Evolutionary conservation across 495 filamentous ascomycete genomes (phyloP).

Genomic region (Pyrenopolyporus hunteri): DNA sequence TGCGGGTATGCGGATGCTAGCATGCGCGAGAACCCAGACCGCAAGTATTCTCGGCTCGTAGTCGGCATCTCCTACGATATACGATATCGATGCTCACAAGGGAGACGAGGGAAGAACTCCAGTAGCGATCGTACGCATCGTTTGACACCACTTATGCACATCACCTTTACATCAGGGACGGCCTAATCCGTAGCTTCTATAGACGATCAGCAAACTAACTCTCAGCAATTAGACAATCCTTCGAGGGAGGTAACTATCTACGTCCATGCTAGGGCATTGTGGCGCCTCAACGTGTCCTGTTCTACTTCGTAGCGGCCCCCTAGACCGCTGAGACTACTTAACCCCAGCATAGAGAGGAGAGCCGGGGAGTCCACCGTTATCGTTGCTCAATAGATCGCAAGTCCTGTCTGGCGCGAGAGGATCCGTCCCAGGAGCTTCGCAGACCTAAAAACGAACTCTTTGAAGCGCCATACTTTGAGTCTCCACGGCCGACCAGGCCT

Average conservation of each 20-base stretch:
- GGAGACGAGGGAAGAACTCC: not conserved
- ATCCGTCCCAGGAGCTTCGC: slow-evolving; percentile 4
- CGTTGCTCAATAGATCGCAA: slow-evolving; percentile 12
- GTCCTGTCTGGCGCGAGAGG: not conserved
- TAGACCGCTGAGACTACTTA: slow-evolving; percentile 1
- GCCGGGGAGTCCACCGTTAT: slow-evolving; percentile 1
- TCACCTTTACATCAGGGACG: slow-evolving; percentile 26
- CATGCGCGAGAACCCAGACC: slow-evolving; percentile 16
- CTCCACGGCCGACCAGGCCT: slow-evolving; percentile 11
- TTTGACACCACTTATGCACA: slow-evolving; percentile 23
- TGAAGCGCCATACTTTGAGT: not conserved
- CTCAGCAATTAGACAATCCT: too few relatives aligned
- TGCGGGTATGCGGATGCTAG: slow-evolving; percentile 28
- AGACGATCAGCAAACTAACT: slow-evolving; percentile 12
- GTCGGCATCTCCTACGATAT: slow-evolving; percentile 27
- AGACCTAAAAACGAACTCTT: slow-evolving; percentile 9
- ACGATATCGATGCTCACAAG: slow-evolving; percentile 18
- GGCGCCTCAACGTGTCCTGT: slow-evolving; percentile 2
- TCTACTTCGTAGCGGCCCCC: slow-evolving; percentile 2
- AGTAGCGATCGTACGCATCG: slow-evolving; percentile 10
- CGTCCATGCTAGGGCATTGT: not conserved
- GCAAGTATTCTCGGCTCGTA: slow-evolving; percentile 28
- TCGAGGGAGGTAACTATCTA: too few relatives aligned
- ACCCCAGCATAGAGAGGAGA: slow-evolving; percentile 1
- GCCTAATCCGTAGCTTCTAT: slow-evolving; percentile 13